These are phyloP conservation scores for Tuber melanosporum DNA, from an alignment of 495 filamentous ascomycete species.

Conservation along the genomic window DNA sequence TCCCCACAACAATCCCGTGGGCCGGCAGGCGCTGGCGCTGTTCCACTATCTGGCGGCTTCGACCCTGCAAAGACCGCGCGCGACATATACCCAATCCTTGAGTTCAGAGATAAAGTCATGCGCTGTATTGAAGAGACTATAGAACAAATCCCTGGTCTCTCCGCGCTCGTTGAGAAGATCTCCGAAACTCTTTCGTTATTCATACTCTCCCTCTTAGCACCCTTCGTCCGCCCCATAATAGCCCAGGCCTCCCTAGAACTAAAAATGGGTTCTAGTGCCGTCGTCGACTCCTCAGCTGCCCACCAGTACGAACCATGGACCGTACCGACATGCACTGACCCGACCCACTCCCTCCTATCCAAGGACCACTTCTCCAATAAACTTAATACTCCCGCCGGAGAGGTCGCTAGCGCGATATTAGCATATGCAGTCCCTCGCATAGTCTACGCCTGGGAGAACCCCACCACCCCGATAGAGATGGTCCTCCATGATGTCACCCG, in stretches of 20 bases:
- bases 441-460: constrained; percentile 84
- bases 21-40: constrained; percentile 9
- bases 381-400: constrained; percentile 78
- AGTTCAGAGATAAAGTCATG: constrained; percentile 89
- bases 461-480: constrained; percentile 66
- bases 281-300: constrained; percentile 71
- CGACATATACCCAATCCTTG: constrained; percentile 89
- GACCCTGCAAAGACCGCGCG: constrained; percentile 73
- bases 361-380: constrained; percentile 97
- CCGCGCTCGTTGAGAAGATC: constrained; percentile 79
- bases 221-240: constrained; percentile 86
- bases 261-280: constrained; percentile 71
- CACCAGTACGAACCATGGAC: constrained; percentile 91
- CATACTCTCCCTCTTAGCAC: constrained; percentile 78
- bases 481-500: constrained; percentile 68
- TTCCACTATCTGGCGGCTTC: constrained; percentile 46
- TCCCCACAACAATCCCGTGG: constrained; percentile 17
- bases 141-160: constrained; percentile 85
- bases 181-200: constrained; percentile 86
- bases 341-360: constrained; percentile 87
- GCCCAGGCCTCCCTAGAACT: constrained; percentile 72
- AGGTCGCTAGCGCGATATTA: constrained; percentile 69
- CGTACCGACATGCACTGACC: constrained; percentile 75
- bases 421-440: constrained; percentile 80
- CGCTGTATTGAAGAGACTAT: constrained; percentile 73